These are phyloP conservation scores for Cupressus sempervirens DNA, from an alignment of 75 land plant species.

Conservation along the genomic window DNA sequence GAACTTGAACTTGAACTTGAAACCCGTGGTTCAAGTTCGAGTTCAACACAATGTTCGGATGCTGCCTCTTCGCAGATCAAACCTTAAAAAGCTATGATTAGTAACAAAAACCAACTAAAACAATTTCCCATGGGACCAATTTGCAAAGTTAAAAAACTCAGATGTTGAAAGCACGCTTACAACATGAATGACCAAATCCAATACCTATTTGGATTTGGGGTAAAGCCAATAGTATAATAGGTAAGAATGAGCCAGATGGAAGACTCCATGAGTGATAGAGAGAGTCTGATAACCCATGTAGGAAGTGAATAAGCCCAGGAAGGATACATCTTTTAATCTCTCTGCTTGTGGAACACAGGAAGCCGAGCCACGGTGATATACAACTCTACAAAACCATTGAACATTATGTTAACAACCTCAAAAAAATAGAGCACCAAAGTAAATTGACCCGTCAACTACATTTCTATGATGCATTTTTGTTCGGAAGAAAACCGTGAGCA, in stretches of 20 bases:
- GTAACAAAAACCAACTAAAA: too few relatives aligned
- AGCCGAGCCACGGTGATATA: conserved; percentile 31
- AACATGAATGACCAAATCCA: not conserved
- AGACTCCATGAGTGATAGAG: conserved; percentile 39
- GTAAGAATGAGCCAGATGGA: conserved; percentile 40
- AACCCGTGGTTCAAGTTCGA: too few relatives aligned
- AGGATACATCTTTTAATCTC: conserved; percentile 47
- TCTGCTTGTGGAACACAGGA: conserved; percentile 73
- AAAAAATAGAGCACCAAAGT: conserved; percentile 50
- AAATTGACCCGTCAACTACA: conserved; percentile 28
- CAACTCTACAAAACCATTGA: conserved; percentile 52
- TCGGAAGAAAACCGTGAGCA: conserved; percentile 46
- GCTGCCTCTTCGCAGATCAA: too few relatives aligned
- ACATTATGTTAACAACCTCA: conserved; percentile 29
- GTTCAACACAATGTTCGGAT: too few relatives aligned
- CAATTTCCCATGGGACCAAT: too few relatives aligned
- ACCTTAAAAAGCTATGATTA: too few relatives aligned
- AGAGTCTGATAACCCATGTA: conserved; percentile 34
- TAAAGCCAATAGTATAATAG: conserved; percentile 49
- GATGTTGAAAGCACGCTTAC: too few relatives aligned
- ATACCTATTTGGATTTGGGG: conserved; percentile 44
- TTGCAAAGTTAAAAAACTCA: too few relatives aligned
- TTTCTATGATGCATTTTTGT: conserved; percentile 27
- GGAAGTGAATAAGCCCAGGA: conserved; percentile 63
- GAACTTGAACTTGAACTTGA: too few relatives aligned